Evolutionary conservation across 1,139 yeast species (phyloP), one percentile per base, ranked within the genome.

Genomic region (Geotrichum phurueaensis): DNA sequence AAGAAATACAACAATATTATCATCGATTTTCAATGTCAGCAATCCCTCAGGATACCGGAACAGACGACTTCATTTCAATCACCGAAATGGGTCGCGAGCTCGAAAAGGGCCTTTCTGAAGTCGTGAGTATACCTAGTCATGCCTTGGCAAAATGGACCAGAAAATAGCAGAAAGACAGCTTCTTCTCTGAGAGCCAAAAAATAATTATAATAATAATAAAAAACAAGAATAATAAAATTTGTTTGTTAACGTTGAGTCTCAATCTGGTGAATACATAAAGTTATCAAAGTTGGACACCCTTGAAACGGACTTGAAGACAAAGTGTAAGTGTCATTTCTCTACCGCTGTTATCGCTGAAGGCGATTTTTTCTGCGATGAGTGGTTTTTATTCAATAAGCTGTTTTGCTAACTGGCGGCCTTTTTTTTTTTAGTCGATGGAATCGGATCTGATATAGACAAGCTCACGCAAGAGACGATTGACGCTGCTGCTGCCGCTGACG

Each of bases 1-100:
- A 13, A n/a, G n/a, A 39, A 7, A 39, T 1, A 36, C 3, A 15
- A 36, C n/a, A 33, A 15, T 10, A 39, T 6, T n/a, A 39, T 15
- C 18, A 33, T 33, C 10, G 33, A 31, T 31, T 39, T 36, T 7
- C n/a, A 39, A 39, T 39, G 47, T 39, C 47, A n/a, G 47, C 47
- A 10, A 39, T n/a, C 9, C 9, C 20, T 7, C 47, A 39, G 20
- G 47, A 39, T 15, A 39, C 33, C 33, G 33, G 13, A 1, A 49
- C 49, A 13, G 61, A 54, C 9, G 61, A 59, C 31, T 59, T 59
- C 48, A 54, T 59, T 27, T 59, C 61, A 9, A 59, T 56, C 39
- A 59, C 53, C 3, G 61, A 59, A 23, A 49, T 59, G 48, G 61
- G 61, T 29, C 58, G 61, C 7, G 61, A 59, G 22, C 54, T 59